A percentile compares a stretch with the other conserved stretches of the same genome.
Evolutionary conservation across 345 rosid species (phyloP).

Genomic region (Nasturtium officinale): DNA sequence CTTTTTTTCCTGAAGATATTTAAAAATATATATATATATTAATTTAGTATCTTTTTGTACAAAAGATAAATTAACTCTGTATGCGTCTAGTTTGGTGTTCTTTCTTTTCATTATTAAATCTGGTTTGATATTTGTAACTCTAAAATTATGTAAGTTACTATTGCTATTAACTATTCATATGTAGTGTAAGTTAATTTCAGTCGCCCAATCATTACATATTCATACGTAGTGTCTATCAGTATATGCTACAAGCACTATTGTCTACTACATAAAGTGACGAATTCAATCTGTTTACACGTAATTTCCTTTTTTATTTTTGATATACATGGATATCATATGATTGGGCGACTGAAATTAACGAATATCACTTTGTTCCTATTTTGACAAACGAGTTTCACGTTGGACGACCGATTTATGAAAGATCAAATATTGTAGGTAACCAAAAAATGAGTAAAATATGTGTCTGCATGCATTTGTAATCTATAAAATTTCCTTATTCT

Average conservation of each 20-base stretch:
- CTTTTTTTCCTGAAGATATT: no score
- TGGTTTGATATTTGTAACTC: no score
- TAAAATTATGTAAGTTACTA: no score
- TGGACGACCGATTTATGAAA: slow-evolving; percentile 2
- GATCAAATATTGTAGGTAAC: neutral
- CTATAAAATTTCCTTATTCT: neutral
- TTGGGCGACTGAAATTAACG: neutral
- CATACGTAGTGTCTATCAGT: neutral
- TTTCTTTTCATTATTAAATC: no score
- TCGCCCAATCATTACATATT: no score
- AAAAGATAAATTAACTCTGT: no score
- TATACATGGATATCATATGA: neutral
- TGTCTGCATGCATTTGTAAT: neutral
- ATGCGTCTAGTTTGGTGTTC: no score
- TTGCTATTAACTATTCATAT: no score
- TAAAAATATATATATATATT: no score
- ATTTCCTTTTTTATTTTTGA: neutral
- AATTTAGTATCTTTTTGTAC: no score
- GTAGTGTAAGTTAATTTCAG: no score
- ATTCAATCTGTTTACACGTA: neutral
- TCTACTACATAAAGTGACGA: neutral
- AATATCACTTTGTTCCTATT: neutral
- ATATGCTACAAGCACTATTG: neutral
- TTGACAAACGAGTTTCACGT: neutral
- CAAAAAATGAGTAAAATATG: neutral